Percentiles rank a stretch among this genome's conserved stretches.
Evolutionary conservation across 352 stramenopile genomes (phyloP).

Genomic region (Pelagophyceae sp.): DNA sequence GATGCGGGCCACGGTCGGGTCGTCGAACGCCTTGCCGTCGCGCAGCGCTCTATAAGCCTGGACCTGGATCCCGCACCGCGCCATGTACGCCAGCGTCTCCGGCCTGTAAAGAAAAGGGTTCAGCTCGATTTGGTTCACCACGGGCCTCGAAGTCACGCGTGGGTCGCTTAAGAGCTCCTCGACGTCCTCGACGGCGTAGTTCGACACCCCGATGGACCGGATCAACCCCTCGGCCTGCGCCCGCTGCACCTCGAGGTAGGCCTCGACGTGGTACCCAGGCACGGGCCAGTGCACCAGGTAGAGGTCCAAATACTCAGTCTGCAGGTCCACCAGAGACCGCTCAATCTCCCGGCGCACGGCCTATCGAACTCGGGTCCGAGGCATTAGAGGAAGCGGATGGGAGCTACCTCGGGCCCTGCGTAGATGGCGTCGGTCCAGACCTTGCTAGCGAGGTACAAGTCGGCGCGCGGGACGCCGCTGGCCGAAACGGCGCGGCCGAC

Average conservation of each 20-base stretch:
- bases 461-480: conserved; percentile 41
- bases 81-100: conserved; percentile 55
- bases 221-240: conserved; percentile 49
- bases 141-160: conserved; percentile 32
- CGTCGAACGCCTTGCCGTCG: conserved; percentile 55
- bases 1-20: conserved; percentile 46
- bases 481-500: conserved; percentile 51
- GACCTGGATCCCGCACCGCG: conserved; percentile 50
- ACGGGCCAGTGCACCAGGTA: conserved; percentile 61
- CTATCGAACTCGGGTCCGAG: no score
- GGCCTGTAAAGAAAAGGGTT: conserved; percentile 59
- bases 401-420: conserved; percentile 31
- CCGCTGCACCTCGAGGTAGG: conserved; percentile 53
- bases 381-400: no score
- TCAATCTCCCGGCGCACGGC: conserved; percentile 49
- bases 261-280: conserved; percentile 51
- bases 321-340: conserved; percentile 46
- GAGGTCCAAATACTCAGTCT: conserved; percentile 60
- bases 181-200: conserved; percentile 62
- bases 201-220: conserved; percentile 53
- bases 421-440: conserved; percentile 63
- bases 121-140: conserved; percentile 68
- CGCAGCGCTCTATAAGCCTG: conserved; percentile 56
- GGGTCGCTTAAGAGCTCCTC: conserved; percentile 49
- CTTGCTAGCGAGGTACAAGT: conserved; percentile 59